A percentile compares a stretch with the other conserved stretches of the same genome.
phyloP scores from a whole-genome alignment of 345 rosid genomes.

The Pugionium dolabratum region DNA sequence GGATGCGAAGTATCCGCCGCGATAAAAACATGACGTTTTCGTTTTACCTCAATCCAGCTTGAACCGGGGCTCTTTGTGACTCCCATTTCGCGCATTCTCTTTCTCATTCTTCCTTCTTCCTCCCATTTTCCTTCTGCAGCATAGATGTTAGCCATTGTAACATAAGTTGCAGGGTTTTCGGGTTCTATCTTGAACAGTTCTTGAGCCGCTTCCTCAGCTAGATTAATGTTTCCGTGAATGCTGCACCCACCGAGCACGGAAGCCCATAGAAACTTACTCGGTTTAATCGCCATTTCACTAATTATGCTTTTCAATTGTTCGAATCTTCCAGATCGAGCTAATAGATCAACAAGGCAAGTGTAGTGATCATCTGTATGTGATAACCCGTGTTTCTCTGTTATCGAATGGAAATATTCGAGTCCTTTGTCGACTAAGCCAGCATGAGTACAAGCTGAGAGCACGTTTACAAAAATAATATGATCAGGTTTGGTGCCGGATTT shows the following conservation, averaged over 20 bases:
- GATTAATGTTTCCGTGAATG: conserved; percentile 69
- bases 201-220: conserved; percentile 72
- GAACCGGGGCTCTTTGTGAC: conserved; percentile 73
- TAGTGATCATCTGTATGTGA: conserved; percentile 75
- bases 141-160: conserved; percentile 87
- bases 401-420: conserved; percentile 63
- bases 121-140: conserved; percentile 73
- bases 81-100: conserved; percentile 57
- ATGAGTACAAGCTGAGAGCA: conserved; percentile 83
- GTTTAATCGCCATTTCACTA: conserved; percentile 65
- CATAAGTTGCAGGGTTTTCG: conserved; percentile 82
- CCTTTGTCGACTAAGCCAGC: conserved; percentile 84
- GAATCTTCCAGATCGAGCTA: conserved; percentile 73
- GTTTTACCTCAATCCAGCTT: conserved; percentile 80
- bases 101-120: conserved; percentile 68
- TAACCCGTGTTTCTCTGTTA: conserved; percentile 58
- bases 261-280: conserved; percentile 87
- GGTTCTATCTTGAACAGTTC: conserved; percentile 82
- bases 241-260: conserved; percentile 86
- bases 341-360: conserved; percentile 77
- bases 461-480: conserved; percentile 74
- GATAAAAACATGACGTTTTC: conserved; percentile 63
- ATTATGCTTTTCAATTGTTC: conserved; percentile 58
- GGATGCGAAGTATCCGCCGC: conserved; percentile 79
- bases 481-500: conserved; percentile 73